A percentile compares a stretch with the other conserved stretches of the same genome.
phyloP scores from a whole-genome alignment of 345 rosid species.

The Passiflora organensis region DNA sequence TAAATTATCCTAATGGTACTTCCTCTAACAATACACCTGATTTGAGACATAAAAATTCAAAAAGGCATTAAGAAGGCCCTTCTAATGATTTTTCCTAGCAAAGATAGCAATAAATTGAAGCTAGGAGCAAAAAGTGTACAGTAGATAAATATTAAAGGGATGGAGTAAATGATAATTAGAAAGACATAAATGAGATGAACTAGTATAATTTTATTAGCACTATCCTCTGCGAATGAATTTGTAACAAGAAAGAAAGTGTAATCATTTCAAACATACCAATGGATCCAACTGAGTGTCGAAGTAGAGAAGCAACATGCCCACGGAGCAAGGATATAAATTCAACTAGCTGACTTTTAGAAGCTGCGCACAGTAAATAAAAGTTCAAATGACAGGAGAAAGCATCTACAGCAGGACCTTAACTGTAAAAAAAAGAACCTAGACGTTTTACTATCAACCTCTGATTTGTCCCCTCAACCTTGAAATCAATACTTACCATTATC shows the following conservation, averaged over 20 bases:
- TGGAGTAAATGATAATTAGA: too few relatives aligned
- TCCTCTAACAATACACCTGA: too few relatives aligned
- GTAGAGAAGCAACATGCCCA: conserved; percentile 74
- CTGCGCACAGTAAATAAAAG: conserved; percentile 34
- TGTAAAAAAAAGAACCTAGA: neutral
- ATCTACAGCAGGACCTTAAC: too few relatives aligned
- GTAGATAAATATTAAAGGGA: too few relatives aligned
- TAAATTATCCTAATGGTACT: too few relatives aligned
- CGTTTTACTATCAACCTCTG: neutral
- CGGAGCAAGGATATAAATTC: conserved; percentile 65
- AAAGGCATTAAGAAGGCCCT: too few relatives aligned
- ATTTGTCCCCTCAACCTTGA: conserved; percentile 6
- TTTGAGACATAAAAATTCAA: too few relatives aligned
- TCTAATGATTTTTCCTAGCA: too few relatives aligned
- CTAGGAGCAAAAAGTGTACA: too few relatives aligned
- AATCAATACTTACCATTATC: conserved; percentile 59
- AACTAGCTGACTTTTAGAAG: conserved; percentile 68
- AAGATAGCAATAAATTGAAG: too few relatives aligned
- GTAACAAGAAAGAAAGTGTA: neutral
- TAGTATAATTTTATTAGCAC: neutral
- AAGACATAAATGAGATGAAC: neutral
- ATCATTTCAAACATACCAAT: conserved; percentile 49
- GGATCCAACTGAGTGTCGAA: conserved; percentile 90
- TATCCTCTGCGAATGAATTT: neutral
- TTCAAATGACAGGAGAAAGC: neutral